Percentiles rank a stretch among this genome's conserved stretches.
phyloP scores from a whole-genome alignment of 2,329 filamentous ascomycete species.

The Fusarium humuli region DNA sequence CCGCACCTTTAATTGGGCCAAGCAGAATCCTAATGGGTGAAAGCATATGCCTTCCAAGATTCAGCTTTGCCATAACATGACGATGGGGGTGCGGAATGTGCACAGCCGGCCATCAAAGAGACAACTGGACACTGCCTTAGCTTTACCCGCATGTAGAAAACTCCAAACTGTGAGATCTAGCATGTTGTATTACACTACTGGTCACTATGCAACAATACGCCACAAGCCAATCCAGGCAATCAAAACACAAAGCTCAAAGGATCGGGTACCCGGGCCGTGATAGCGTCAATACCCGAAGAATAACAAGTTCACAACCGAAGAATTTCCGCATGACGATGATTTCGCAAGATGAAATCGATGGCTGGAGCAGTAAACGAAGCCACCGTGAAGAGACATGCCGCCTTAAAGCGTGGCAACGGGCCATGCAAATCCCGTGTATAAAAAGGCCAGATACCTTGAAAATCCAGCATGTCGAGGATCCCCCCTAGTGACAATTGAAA shows the following conservation, averaged over 20 bases:
- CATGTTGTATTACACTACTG: conserved; percentile 1
- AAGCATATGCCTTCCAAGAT: not conserved
- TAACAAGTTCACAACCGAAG: conserved; percentile 40
- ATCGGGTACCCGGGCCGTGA: conserved; percentile 41
- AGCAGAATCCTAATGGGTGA: not conserved
- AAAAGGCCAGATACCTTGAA: conserved; percentile 17
- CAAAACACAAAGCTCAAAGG: conserved; percentile 6
- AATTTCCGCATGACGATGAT: conserved; percentile 38
- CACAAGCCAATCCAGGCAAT: conserved; percentile 7
- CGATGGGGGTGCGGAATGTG: not conserved
- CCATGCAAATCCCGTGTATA: conserved; percentile 14
- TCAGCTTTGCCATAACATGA: not conserved
- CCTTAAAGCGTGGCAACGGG: conserved; percentile 5
- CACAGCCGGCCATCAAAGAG: not conserved
- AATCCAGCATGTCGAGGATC: conserved; percentile 8
- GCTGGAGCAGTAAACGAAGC: conserved; percentile 12
- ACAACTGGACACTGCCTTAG: not conserved
- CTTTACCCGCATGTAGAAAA: not conserved
- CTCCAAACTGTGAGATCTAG: not conserved
- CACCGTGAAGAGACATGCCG: conserved; percentile 9
- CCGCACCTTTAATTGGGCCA: not conserved
- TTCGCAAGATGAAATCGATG: conserved; percentile 17
- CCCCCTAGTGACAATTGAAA: conserved; percentile 5
- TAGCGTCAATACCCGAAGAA: conserved; percentile 42
- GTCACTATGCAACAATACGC: conserved; percentile 5